Base-by-base conservation (phyloP, 495 filamentous ascomycete genomes). In the Penicillium alfredii region DNA sequence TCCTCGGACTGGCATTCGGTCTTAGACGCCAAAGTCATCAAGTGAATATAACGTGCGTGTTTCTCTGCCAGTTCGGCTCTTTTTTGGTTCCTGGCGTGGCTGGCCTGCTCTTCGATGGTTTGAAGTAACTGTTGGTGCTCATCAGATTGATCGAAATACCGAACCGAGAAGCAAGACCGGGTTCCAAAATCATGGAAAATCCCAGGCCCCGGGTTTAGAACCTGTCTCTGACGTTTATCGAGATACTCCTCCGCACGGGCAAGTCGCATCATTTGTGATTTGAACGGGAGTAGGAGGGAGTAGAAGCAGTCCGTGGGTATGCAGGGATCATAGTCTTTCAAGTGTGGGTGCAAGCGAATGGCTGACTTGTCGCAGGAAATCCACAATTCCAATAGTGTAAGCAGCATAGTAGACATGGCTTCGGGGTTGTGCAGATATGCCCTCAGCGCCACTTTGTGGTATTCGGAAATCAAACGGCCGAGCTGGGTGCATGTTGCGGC, bases 351-450 rank as follows among this genome's bases (percentile, higher is more conserved):
- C 0, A 47, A 35, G 1, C 36, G 13, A 7, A 65, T 60, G 0
- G 74, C 72, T 8, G 61, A 57, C 33, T 61, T 72, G 43, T 86
- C 81, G 29, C 63, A 58, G 11, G 76, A 75, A 22, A 80, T 48
- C 80, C 81, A 86, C 0, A 85, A 41, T 16, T 84, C 78, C 36
- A 82, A 51, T 3, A 74, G 51, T 0, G 68, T 77, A 12, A 86
- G 62, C 2, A 77, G 24, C 76, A 85, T 78, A 0, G 72, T 30
- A 1, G 81, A 85, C 2, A 68, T 45, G 0, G 49, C 58, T 46
- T 76, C 74, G 0, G 78, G 72, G 26, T 72, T 68, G 0, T 37
- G 33, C 0, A 7, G 9, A 40, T 80, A 81, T 4, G 28, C 1
- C 1, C 6, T 4, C 11, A 12, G 41, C 8, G 63, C 69, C 8